Conservation (phyloP, 257 asterid genomes). For the Solanum habrochaites region DNA sequence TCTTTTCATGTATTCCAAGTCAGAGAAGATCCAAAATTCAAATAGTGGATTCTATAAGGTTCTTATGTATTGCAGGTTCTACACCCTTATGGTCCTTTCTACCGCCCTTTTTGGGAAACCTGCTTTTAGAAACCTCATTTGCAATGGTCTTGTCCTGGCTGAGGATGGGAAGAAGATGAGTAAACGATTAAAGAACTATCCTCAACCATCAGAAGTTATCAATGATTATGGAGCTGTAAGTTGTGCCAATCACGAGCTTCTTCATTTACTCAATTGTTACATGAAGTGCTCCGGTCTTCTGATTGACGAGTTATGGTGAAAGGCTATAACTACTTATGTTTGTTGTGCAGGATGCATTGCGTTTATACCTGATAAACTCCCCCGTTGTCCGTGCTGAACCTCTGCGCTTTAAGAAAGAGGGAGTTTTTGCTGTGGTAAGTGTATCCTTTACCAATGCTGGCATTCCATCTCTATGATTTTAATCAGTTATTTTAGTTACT, state of each 20-base stretch:
- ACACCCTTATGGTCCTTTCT: constrained; percentile 95
- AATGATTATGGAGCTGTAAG: constrained; percentile 88
- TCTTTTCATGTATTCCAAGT: not conserved
- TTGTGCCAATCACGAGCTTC: not conserved
- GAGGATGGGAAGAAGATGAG: constrained; percentile 99
- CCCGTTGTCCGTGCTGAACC: constrained; percentile 99
- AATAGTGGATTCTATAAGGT: not conserved
- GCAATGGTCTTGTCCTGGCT: constrained; percentile 97
- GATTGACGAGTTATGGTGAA: not conserved
- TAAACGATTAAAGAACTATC: constrained; percentile 85
- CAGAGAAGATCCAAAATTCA: not conserved
- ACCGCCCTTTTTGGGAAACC: constrained; percentile 96
- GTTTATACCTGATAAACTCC: constrained; percentile 87
- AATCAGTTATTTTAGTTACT: not conserved
- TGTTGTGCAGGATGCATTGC: constrained; percentile 53
- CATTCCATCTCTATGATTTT: not conserved
- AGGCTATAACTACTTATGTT: not conserved
- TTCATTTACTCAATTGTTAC: not conserved
- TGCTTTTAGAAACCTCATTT: constrained; percentile 91
- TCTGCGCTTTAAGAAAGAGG: constrained; percentile 84
- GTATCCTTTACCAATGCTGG: not conserved
- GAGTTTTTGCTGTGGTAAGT: constrained; percentile 75
- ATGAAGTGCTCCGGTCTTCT: not conserved
- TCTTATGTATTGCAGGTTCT: constrained; percentile 34
- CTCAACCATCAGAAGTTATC: constrained; percentile 89